Base-by-base conservation (phyloP, 345 rosid species). In the Nasturtium officinale region DNA sequence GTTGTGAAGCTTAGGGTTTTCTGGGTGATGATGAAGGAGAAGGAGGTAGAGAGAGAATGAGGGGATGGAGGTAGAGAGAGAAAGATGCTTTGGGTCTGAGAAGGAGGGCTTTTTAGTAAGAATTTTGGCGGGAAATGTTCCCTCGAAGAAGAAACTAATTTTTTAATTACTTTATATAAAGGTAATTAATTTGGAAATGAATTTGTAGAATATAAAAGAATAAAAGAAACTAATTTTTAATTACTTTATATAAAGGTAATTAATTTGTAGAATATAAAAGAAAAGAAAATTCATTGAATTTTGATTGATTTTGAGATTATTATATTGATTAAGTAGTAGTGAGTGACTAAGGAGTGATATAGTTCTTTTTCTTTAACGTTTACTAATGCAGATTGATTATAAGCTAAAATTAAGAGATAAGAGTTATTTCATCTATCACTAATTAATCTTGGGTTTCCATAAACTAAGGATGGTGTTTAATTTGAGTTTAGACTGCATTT, bases 111-210 rank as follows among this genome's bases (percentile, higher is more conserved):
- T 66, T 76, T 76, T 69, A 56, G 20, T 42, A 33, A 61, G 15
- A 46, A 3, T 46, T 53, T 47, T 79, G 91, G 95, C 95, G 95
- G 87, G 86, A 89, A 85, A 81, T 65, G 57, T 82, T 81, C 87
- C 84, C 82, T 53, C 87, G 69, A 67, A 59, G 73, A 75, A 59
- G 78, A 67, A 74, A 73, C 56, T 54, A 9, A 4, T 20, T 1
- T 1, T 48, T 45, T 65, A 7, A 37, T 74, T 50, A 15, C 67
- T 66, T 66, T 58, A 50, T 0, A 10, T 0, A 65, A 48, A 35
- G 51, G 10, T 0, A 6, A 35, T 43, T 45, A 16, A 55, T 73
- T 64, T 55, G 65, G 71, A 45, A 73, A 73, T 17, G 23, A 42
- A 46, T 5, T 7, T 0, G 10, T 46, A 40, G 45, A 40, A n/a